Evolutionary conservation across 2,329 filamentous ascomycete genomes (phyloP), one percentile per base, ranked within the genome.

Genomic region (Hymenoscyphus albidus): DNA sequence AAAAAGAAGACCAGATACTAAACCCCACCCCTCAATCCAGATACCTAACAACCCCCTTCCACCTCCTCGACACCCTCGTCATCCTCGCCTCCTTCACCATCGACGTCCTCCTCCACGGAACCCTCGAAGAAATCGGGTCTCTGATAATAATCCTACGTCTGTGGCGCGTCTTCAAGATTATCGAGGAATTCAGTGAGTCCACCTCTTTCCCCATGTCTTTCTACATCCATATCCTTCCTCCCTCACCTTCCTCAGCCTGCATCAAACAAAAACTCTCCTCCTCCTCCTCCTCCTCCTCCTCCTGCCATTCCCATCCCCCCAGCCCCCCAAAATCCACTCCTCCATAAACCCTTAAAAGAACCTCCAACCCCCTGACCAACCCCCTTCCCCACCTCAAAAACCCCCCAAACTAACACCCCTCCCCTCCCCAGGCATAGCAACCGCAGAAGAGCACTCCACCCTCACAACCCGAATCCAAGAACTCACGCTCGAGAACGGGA

Each of bases 131-230:
- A 71, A 84, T 88, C 58, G 86, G 83, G 0, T 88, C 85, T 0
- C 78, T 91, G n/a, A 82, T 91, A 59, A 81, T 91, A 35, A 80
- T 89, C 3, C 77, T 91, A 56, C 84, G 88, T 62, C 78, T 91
- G 3, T 90, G 87, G 85, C 82, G 88, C 16, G 81, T 91, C 56
- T 85, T 89, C 73, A 89, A 90, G 78, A 88, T 90, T 61, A 84
- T 89, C 6, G 86, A 91, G 71, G 88, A 91, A 75, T 79, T 90
- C 66, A 83, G 83, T 51, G 13, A 3, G 44, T 51, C 7, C 22
- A 12, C 5, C 13, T 16, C 13, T 5, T 5, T 16, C 40, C 1
- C 22, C 22, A 22, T 22, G 22, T 44, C 42, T 5, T 5, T 16
- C 40, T n/a, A 16, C n/a, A 16, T 44, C n/a, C n/a, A 1, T n/a